phyloP scores from a whole-genome alignment of 2,329 filamentous ascomycete species.

The Malbranchea cinnamomea region DNA sequence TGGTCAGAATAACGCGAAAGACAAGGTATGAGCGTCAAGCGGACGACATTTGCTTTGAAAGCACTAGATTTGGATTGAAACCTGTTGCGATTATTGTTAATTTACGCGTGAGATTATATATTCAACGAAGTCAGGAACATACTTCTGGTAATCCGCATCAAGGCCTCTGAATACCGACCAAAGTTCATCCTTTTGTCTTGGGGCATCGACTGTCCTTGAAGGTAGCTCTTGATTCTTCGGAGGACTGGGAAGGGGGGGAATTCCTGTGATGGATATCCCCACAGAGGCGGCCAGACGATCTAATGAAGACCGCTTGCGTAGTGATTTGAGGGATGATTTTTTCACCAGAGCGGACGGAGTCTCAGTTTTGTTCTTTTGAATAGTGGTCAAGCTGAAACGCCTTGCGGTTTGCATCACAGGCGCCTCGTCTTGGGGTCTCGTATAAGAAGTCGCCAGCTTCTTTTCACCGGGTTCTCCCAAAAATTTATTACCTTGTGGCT shows the following conservation, averaged over 20 bases:
- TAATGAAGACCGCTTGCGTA: slow-evolving; percentile 29
- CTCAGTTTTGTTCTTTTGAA: slow-evolving; percentile 21
- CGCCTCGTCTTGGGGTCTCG: no score
- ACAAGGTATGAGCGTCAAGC: slow-evolving; percentile 60
- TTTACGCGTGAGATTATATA: slow-evolving; percentile 5
- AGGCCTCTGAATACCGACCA: slow-evolving; percentile 54
- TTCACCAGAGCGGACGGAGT: slow-evolving; percentile 19
- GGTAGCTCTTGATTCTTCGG: slow-evolving; percentile 9
- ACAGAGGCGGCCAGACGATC: slow-evolving; percentile 30
- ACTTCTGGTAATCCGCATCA: slow-evolving; percentile 55
- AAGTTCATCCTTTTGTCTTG: slow-evolving; percentile 53
- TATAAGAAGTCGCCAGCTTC: no score
- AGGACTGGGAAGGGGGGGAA: slow-evolving; percentile 31
- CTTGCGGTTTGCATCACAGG: no score
- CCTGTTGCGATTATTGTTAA: slow-evolving; percentile 17
- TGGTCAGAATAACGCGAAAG: slow-evolving; percentile 55
- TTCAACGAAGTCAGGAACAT: slow-evolving; percentile 15
- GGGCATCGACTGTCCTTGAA: no score
- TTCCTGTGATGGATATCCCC: slow-evolving; percentile 30
- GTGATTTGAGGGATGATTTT: slow-evolving; percentile 25
- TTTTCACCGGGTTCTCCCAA: no score
- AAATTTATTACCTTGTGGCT: no score
- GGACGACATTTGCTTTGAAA: slow-evolving; percentile 61
- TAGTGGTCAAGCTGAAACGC: slow-evolving; percentile 26
- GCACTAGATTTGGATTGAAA: slow-evolving; percentile 61